Percentiles rank a stretch among this genome's conserved stretches.
Conservation (phyloP, 352 stramenopile genomes). For the Sclerospora graminicola region DNA sequence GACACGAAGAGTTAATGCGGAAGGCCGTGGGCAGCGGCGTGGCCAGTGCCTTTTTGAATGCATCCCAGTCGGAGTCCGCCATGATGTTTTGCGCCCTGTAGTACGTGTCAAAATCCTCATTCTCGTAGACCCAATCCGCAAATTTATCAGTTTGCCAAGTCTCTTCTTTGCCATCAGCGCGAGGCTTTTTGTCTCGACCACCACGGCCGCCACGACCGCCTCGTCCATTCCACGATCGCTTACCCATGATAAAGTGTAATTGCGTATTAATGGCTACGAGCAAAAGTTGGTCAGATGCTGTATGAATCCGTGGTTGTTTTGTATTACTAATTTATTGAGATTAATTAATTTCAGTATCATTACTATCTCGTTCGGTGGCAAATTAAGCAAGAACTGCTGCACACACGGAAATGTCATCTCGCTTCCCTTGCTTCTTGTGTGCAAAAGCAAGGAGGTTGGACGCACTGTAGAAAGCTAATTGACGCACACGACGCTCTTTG, state of each 20-base stretch:
- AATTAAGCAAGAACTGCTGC: constrained; percentile 65
- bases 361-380: constrained; percentile 8
- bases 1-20: constrained; percentile 88
- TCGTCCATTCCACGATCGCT: constrained; percentile 34
- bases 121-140: constrained; percentile 82
- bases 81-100: constrained; percentile 85
- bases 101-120: constrained; percentile 77
- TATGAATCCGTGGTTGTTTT: too few relatives aligned
- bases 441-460: constrained; percentile 83
- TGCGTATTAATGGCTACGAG: too few relatives aligned
- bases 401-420: constrained; percentile 82
- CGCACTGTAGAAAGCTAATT: constrained; percentile 82
- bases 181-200: constrained; percentile 43
- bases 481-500: constrained; percentile 79
- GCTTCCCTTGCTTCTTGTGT: constrained; percentile 83
- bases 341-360: constrained; percentile 12
- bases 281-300: too few relatives aligned
- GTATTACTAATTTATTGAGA: constrained; percentile 7
- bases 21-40: constrained; percentile 89
- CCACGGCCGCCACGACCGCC: constrained; percentile 14
- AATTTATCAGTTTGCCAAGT: constrained; percentile 51
- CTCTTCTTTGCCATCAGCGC: constrained; percentile 22
- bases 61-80: constrained; percentile 73
- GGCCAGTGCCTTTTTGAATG: constrained; percentile 84
- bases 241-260: constrained; percentile 24